phyloP scores from a whole-genome alignment of 1,139 yeast genomes.

The Debaryomycetaceae sp. region DNA sequence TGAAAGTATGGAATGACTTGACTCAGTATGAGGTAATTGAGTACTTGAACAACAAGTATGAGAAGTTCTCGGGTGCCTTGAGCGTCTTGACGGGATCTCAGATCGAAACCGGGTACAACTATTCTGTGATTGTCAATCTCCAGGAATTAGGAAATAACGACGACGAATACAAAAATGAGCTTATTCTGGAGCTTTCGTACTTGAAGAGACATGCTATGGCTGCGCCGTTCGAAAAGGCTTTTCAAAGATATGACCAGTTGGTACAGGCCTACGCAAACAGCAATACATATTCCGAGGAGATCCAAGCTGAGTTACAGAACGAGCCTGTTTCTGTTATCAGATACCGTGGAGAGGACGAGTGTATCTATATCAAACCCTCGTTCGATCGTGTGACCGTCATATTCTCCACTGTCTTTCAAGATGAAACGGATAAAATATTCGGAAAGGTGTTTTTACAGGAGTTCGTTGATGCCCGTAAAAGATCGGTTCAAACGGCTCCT shows the following conservation, averaged over 20 bases:
- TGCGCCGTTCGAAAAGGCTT: slow-evolving; percentile 89
- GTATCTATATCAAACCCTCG: slow-evolving; percentile 86
- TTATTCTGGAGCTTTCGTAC: slow-evolving; percentile 65
- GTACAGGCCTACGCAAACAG: slow-evolving; percentile 49
- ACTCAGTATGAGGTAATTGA: slow-evolving; percentile 60
- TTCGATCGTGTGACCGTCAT: slow-evolving; percentile 96
- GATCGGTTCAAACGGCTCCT: slow-evolving; percentile 97
- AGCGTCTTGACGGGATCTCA: slow-evolving; percentile 21
- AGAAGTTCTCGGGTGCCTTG: slow-evolving; percentile 26
- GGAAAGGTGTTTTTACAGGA: slow-evolving; percentile 96
- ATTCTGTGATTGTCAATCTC: slow-evolving; percentile 69
- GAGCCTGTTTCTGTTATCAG: slow-evolving; percentile 70
- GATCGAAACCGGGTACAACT: slow-evolving; percentile 78
- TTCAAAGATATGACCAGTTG: slow-evolving; percentile 70
- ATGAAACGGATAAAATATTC: slow-evolving; percentile 93
- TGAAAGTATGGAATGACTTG: slow-evolving; percentile 77
- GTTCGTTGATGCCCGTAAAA: slow-evolving; percentile 91
- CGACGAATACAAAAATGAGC: slow-evolving; percentile 45
- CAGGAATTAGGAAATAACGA: slow-evolving; percentile 32
- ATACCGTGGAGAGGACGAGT: slow-evolving; percentile 85
- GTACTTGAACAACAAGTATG: slow-evolving; percentile 39
- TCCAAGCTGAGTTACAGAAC: slow-evolving; percentile 44
- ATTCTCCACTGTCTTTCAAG: slow-evolving; percentile 90
- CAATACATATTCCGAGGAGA: slow-evolving; percentile 49
- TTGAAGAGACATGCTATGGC: slow-evolving; percentile 87